Base-by-base conservation (phyloP, 345 rosid genomes). In the Combretum micranthum region DNA sequence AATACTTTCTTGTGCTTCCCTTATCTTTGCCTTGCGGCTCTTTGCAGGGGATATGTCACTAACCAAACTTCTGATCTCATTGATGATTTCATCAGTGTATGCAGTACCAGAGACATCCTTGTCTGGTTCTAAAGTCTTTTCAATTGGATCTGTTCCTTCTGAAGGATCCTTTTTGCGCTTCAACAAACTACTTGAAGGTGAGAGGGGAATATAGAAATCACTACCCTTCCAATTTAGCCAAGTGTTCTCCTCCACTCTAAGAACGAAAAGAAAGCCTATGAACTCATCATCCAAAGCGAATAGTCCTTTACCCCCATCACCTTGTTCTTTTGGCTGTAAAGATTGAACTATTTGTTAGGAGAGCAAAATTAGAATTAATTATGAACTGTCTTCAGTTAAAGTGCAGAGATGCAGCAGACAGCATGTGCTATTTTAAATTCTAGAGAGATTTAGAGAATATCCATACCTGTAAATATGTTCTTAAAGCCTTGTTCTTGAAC, bases 401-500 rank as follows among this genome's bases (percentile, higher is more conserved):
- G 32, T 25, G 32, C 6, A 7, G 32, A 25, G 32, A 25, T 25
- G 32, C 32, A 0, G 32, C 3, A 25, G 32, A 25, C 2, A 25
- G 6, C 3, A 7, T 25, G 32, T 25, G 57, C 60, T 22, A 19
- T 13, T 12, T 16, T n/a, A 23, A 26, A 23, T 0, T 26, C 23
- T 17, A 44, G 39, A 50, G n/a, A n/a, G n/a, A n/a, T n/a, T n/a
- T n/a, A 55, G 52, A 62, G 43, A 45, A 11, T 32, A 47, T 58
- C 43, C 60, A 56, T 69, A 92, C 99, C 89, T 81, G 83, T 66
- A 92, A 74, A 39, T 64, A 62, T 65, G 99, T 92, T 47, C 89
- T 79, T 72, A 92, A 60, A 52, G 99, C 99, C 80, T 84, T 92
- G 55, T 79, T 80, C 79, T 80, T 85, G 71, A 92, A 92, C 53